Percentiles rank a stretch among this genome's conserved stretches.
Conservation (phyloP, 306 rosid species). For the Begonia loranthoides region DNA sequence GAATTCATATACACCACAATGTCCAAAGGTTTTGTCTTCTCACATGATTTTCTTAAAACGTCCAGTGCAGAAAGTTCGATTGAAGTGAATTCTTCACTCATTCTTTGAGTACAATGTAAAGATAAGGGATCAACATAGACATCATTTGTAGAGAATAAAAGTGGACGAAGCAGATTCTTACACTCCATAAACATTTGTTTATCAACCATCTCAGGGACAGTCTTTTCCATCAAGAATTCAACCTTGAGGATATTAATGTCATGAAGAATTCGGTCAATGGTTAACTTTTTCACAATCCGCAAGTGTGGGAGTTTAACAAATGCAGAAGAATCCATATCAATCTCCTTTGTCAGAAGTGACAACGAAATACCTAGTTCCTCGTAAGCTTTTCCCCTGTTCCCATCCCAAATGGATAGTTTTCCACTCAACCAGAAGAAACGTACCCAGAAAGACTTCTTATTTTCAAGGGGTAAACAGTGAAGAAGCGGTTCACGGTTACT, state of each 20-base stretch:
- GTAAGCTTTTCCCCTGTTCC: slow-evolving; percentile 66
- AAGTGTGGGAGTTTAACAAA: slow-evolving; percentile 48
- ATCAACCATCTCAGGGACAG: slow-evolving; percentile 60
- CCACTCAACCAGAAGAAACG: slow-evolving; percentile 93
- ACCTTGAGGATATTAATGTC: slow-evolving; percentile 76
- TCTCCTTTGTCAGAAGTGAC: slow-evolving; percentile 48
- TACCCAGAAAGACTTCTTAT: slow-evolving; percentile 58
- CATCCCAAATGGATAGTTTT: slow-evolving; percentile 63
- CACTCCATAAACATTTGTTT: slow-evolving; percentile 63
- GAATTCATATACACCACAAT: slow-evolving; percentile 60
- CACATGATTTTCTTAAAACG: slow-evolving; percentile 72
- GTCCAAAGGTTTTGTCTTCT: slow-evolving; percentile 62
- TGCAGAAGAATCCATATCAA: slow-evolving; percentile 24
- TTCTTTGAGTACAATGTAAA: slow-evolving; percentile 32
- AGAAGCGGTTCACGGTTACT: slow-evolving; percentile 14
- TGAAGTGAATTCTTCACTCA: slow-evolving; percentile 44
- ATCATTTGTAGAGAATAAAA: slow-evolving; percentile 52
- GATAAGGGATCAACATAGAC: slow-evolving; percentile 54
- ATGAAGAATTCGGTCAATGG: slow-evolving; percentile 56
- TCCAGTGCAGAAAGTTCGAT: slow-evolving; percentile 74
- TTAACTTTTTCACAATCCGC: slow-evolving; percentile 62
- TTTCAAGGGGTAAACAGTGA: slow-evolving; percentile 26
- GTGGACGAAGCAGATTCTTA: slow-evolving; percentile 69
- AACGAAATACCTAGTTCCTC: slow-evolving; percentile 57
- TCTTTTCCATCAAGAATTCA: slow-evolving; percentile 73